These are phyloP conservation scores for Cucumis sativus DNA, from an alignment of 306 rosid species.

Conservation along the genomic window Cucumber_9930_V3 NC_026656.2:8842001-8842500, in stretches of 20 bases:
- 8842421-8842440: slow-evolving; percentile 68
- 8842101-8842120: slow-evolving; percentile 23
- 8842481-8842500: slow-evolving; percentile 49
- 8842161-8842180: slow-evolving; percentile 90
- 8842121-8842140: slow-evolving; percentile 34
- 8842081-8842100: slow-evolving; percentile 6
- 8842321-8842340: slow-evolving; percentile 78
- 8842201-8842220: slow-evolving; percentile 74
- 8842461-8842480: slow-evolving; percentile 92
- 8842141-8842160: slow-evolving; percentile 87
- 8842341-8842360: slow-evolving; percentile 77
- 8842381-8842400: slow-evolving; percentile 91
- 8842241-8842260: slow-evolving; percentile 15
- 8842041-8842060: neutral
- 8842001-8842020: neutral
- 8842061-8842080: neutral
- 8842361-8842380: slow-evolving; percentile 90
- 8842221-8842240: slow-evolving; percentile 28
- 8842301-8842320: slow-evolving; percentile 42
- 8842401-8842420: slow-evolving; percentile 88
- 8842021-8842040: neutral
- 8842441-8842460: slow-evolving; percentile 80
- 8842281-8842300: slow-evolving; percentile 21
- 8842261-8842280: slow-evolving; percentile 11
- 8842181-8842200: slow-evolving; percentile 58